A percentile compares a stretch with the other conserved stretches of the same genome.
These are phyloP conservation scores for Calycina herbarum DNA, from an alignment of 2,329 filamentous ascomycete genomes.

Conservation along the genomic window DNA sequence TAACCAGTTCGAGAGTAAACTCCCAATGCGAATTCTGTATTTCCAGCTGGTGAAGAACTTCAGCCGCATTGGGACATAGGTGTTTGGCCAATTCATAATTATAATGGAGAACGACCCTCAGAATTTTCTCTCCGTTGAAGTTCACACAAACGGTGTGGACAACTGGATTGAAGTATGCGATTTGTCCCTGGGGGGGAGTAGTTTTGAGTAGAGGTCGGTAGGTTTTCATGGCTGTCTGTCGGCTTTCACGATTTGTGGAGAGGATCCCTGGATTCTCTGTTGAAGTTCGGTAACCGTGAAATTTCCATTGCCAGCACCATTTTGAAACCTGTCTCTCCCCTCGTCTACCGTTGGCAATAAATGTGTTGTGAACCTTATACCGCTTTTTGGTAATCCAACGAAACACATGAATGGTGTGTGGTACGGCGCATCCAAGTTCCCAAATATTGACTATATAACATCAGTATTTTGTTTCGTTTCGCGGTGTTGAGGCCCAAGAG, in stretches of 20 bases:
- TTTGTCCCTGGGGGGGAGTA: not conserved
- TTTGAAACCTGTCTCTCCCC: not conserved
- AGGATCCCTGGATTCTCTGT: not conserved
- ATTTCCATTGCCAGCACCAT: not conserved
- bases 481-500: not conserved
- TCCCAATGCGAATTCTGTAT: not conserved
- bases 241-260: not conserved
- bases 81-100: not conserved
- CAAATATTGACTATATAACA: not conserved
- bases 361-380: not conserved
- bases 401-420: not conserved
- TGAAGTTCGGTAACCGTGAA: not conserved
- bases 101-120: not conserved
- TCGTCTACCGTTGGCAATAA: not conserved
- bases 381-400: not conserved
- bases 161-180: not conserved
- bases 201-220: not conserved
- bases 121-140: not conserved
- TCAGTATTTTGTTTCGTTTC: not conserved
- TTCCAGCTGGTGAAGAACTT: not conserved
- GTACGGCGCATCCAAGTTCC: not conserved
- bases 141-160: not conserved
- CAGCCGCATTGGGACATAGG: not conserved
- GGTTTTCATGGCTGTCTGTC: not conserved
- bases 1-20: no score